Percentiles rank a stretch among this genome's conserved stretches.
Conservation (phyloP, 768 basidiomycete genomes). For the Sarcomyxa edulis region DNA sequence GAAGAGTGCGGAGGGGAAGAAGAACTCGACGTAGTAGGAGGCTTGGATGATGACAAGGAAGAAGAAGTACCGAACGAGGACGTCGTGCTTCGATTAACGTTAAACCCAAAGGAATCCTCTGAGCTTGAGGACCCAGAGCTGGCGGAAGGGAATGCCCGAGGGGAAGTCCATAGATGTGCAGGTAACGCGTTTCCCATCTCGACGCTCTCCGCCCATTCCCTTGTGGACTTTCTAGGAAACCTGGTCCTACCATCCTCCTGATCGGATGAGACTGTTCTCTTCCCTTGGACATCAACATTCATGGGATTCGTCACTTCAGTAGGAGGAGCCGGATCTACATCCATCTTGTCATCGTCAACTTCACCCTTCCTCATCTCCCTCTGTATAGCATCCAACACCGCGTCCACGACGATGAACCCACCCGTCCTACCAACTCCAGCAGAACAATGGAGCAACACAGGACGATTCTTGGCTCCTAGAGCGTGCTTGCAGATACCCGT, state of each 20-base stretch:
- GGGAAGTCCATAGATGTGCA: slow-evolving; percentile 11
- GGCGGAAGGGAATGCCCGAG: not conserved
- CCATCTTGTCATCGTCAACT: slow-evolving; percentile 10
- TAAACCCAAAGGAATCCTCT: slow-evolving; percentile 7
- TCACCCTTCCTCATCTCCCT: slow-evolving; percentile 41
- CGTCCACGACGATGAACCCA: slow-evolving; percentile 86
- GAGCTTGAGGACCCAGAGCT: slow-evolving; percentile 6
- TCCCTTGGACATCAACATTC: slow-evolving; percentile 28
- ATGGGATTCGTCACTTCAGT: slow-evolving; percentile 2
- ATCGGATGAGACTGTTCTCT: slow-evolving; percentile 3
- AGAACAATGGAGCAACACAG: slow-evolving; percentile 83
- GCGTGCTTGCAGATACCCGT: slow-evolving; percentile 55
- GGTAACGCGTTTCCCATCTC: slow-evolving; percentile 15
- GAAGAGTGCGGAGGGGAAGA: too few species aligned
- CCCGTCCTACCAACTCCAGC: slow-evolving; percentile 96
- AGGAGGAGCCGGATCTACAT: slow-evolving; percentile 3
- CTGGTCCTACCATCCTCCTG: slow-evolving; percentile 20
- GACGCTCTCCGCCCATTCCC: slow-evolving; percentile 43
- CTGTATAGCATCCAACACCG: slow-evolving; percentile 71
- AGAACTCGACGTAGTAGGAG: too few species aligned
- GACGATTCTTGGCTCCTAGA: slow-evolving; percentile 37
- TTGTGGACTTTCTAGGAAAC: slow-evolving; percentile 30
- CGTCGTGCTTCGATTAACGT: too few species aligned
- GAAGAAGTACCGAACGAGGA: too few species aligned
- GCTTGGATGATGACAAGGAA: too few species aligned